These are phyloP conservation scores for Xerocomellus chrysenteron DNA, from an alignment of 768 basidiomycete genomes.

Conservation along the genomic window DNA sequence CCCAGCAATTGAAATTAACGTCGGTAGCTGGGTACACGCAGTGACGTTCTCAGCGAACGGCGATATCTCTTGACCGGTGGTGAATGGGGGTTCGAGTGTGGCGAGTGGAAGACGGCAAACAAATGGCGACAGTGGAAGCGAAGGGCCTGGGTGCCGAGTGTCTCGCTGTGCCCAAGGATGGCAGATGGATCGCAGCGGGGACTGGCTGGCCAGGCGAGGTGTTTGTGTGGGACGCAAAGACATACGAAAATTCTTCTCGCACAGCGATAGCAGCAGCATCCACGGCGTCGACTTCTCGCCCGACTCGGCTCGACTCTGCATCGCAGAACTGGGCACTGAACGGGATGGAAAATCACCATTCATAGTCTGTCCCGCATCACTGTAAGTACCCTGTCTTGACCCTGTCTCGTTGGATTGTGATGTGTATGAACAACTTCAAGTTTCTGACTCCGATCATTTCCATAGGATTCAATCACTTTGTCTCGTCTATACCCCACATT, in stretches of 20 bases:
- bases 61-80: not conserved
- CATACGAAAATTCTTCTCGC: not conserved
- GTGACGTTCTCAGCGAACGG: too few species aligned
- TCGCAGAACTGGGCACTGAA: too few species aligned
- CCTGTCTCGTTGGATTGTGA: not conserved
- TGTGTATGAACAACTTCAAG: too few species aligned
- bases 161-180: not conserved
- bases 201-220: not conserved
- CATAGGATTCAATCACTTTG: not conserved
- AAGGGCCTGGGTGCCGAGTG: not conserved
- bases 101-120: not conserved
- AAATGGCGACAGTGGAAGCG: not conserved
- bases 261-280: too few species aligned
- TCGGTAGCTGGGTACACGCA: too few species aligned
- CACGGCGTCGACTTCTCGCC: conserved; percentile 1
- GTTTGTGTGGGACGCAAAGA: not conserved
- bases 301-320: not conserved
- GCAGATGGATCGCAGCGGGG: not conserved
- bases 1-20: too few species aligned
- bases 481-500: not conserved
- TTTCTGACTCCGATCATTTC: not conserved
- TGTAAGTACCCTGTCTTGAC: not conserved
- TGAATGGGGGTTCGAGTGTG: not conserved
- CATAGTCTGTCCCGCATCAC: not conserved
- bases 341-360: not conserved